Base-by-base conservation (phyloP, 345 rosid species). In the Hibiscus mutabilis region DNA sequence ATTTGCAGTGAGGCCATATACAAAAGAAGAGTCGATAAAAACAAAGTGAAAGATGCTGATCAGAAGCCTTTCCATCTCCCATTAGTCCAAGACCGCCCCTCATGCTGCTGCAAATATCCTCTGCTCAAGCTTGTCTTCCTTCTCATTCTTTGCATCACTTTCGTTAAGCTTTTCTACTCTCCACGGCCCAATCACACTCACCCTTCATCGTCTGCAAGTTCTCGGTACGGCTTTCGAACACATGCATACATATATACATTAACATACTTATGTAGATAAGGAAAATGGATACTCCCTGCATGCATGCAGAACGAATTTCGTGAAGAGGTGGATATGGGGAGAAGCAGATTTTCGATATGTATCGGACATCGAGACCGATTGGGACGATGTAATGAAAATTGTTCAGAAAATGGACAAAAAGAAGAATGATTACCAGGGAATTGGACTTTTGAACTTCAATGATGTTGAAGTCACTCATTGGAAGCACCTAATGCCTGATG, bases 381-480 rank as follows among this genome's bases (percentile, higher is more conserved):
- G 96, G 97, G 89, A 83, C 37, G 93, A 89, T 76, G 74, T 92
- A 8, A 81, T 84, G 3, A 84, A 88, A 68, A 74, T 81, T 65
- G 72, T 84, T 31, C 84, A 79, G 66, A 79, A 74, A 74, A 70
- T 87, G n/a, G 60, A 80, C 22, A 84, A 83, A 2, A 35, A 27
- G 2, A 56, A 51, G 2, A 69, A 37, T 78, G 75, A 76, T 22
- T 78, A 77, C 77, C 89, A 78, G 40, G 89, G 91, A 42, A 85
- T 95, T 72, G 99, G 96, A 31, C 82, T 95, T 73, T 69, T 92
- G 47, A 92, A 95, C 73, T 95, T 95, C 47, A 82, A 95, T 70
- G 72, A 68, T 0, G 81, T 71, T 52, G 99, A 95, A 81, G 77
- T 89, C 29, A 60, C 40, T 51, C 76, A 77, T 5, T 95, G 99